Conservation (phyloP, 1,284 basidiomycete genomes). For the Ustilago loliicola region DNA sequence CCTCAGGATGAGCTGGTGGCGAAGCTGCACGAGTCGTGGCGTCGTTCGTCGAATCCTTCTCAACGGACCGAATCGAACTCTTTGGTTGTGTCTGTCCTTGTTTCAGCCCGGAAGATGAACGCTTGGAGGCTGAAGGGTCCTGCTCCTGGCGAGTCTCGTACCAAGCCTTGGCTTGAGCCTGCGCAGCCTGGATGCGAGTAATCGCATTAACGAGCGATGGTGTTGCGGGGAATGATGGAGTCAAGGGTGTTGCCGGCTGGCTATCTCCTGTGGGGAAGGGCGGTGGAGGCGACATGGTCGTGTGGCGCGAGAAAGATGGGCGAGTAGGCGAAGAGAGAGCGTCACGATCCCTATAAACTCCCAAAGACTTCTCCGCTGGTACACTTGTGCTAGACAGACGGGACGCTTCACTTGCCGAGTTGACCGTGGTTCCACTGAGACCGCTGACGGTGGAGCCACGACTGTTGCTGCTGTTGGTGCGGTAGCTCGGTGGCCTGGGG, state of each 20-base stretch:
- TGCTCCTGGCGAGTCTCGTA: constrained; percentile 27
- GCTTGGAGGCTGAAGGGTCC: constrained; percentile 7
- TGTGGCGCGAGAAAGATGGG: constrained; percentile 18
- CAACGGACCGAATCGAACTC: background rate
- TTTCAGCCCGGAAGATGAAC: background rate
- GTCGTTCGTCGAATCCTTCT: background rate
- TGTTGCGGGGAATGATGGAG: constrained; percentile 52
- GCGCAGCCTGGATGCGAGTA: constrained; percentile 60
- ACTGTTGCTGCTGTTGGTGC: constrained; percentile 43
- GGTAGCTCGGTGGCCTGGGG: constrained; percentile 49
- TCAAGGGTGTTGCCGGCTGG: constrained; percentile 3
- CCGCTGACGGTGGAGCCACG: constrained; percentile 18
- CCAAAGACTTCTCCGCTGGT: constrained; percentile 28
- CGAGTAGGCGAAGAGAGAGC: constrained; percentile 26
- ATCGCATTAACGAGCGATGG: constrained; percentile 63
- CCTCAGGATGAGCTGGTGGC: constrained; percentile 1
- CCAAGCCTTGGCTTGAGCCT: constrained; percentile 58
- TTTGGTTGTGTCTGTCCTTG: background rate
- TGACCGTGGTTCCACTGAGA: constrained; percentile 26
- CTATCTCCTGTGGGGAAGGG: constrained; percentile 18
- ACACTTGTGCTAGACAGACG: background rate
- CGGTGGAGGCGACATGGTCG: constrained; percentile 37
- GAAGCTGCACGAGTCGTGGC: background rate
- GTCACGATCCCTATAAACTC: constrained; percentile 24
- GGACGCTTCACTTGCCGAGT: background rate